Conservation (phyloP, 345 rosid genomes). For the Zanthoxylum bungeanum region DNA sequence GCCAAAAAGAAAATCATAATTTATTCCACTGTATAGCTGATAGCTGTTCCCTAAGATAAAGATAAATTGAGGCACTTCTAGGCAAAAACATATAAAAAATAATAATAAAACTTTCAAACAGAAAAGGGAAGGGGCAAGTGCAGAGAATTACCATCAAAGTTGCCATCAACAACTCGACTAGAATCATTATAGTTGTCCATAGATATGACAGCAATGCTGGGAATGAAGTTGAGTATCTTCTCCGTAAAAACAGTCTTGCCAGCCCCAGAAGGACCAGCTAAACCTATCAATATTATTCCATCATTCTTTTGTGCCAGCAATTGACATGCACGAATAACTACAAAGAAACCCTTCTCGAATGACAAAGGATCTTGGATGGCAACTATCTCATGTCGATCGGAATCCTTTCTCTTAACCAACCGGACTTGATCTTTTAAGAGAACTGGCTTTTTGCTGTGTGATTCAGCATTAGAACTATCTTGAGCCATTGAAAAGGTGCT, state of each 20-base stretch:
- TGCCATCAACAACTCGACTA: conserved; percentile 89
- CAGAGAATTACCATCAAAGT: conserved; percentile 72
- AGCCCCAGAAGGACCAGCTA: conserved; percentile 99
- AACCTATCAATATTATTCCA: conserved; percentile 78
- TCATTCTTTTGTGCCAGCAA: conserved; percentile 83
- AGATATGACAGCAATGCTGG: conserved; percentile 85
- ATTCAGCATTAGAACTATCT: conserved; percentile 48
- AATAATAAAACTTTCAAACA: neutral
- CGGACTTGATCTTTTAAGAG: conserved; percentile 89
- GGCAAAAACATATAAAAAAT: neutral
- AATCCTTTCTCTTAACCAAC: conserved; percentile 67
- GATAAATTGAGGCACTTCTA: neutral
- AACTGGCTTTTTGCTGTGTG: conserved; percentile 56
- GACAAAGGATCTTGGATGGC: conserved; percentile 70
- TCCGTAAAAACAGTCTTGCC: conserved; percentile 95
- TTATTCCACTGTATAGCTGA: neutral
- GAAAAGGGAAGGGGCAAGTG: neutral
- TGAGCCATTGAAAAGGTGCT: conserved; percentile 42
- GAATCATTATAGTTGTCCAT: conserved; percentile 95
- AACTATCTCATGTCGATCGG: conserved; percentile 62
- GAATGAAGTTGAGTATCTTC: conserved; percentile 81
- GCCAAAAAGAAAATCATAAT: neutral
- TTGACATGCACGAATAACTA: conserved; percentile 88
- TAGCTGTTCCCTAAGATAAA: neutral
- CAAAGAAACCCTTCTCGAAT: conserved; percentile 90